These are phyloP conservation scores for Adiantum capillusveneris DNA, from an alignment of 75 land plant species.

Conservation along the genomic window DNA sequence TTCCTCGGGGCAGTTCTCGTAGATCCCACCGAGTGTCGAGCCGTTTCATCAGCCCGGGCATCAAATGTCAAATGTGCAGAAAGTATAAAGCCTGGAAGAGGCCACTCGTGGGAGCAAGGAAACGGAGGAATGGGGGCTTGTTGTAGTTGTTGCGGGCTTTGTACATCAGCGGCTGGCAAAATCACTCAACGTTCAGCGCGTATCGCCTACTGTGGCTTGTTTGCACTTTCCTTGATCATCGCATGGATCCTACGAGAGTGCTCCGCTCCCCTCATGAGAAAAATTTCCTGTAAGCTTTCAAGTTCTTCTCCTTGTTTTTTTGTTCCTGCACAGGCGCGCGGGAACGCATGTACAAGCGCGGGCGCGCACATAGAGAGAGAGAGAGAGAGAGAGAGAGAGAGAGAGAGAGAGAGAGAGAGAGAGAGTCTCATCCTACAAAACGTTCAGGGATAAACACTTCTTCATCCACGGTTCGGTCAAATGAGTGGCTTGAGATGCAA, in stretches of 20 bases:
- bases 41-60: no score
- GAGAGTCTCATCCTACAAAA: slow-evolving; percentile 45
- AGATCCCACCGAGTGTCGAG: no score
- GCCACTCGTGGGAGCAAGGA: no score
- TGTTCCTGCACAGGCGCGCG: no score
- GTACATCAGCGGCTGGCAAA: slow-evolving; percentile 65
- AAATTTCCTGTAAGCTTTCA: slow-evolving; percentile 57
- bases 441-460: slow-evolving; percentile 77
- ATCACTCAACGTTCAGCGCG: slow-evolving; percentile 77
- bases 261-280: slow-evolving; percentile 59
- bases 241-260: slow-evolving; percentile 81
- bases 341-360: no score
- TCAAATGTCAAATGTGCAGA: no score
- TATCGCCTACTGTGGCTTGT: slow-evolving; percentile 84
- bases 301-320: neutral
- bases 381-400: no score
- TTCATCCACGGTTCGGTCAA: slow-evolving; percentile 42
- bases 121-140: no score
- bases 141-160: slow-evolving; percentile 60
- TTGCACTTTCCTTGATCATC: slow-evolving; percentile 63
- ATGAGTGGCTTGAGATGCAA: slow-evolving; percentile 72
- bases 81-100: no score
- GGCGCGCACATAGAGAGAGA: no score
- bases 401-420: slow-evolving; percentile 39
- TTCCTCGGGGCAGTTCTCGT: no score